Evolutionary conservation across 305 asterid genomes (phyloP).

Genomic region (Fraxinus baroniana): DNA sequence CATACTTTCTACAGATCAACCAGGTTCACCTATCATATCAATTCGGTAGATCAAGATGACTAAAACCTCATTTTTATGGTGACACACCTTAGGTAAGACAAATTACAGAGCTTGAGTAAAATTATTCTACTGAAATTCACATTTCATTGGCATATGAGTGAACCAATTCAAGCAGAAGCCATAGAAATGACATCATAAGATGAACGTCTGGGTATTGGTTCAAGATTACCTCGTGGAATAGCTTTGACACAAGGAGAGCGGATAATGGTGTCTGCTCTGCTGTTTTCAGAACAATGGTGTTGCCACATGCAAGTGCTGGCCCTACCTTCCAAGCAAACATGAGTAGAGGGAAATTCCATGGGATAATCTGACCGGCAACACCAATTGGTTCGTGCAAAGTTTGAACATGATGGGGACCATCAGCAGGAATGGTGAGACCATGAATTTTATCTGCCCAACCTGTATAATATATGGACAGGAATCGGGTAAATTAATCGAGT

Average conservation of each 20-base stretch:
- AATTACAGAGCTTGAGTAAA: not conserved
- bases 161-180: not conserved
- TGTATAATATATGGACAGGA: constrained; percentile 31
- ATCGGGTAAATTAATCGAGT: not conserved
- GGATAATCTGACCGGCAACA: constrained; percentile 93
- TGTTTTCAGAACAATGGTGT: constrained; percentile 75
- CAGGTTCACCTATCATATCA: not conserved
- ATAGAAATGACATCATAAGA: too few relatives aligned
- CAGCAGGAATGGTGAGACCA: constrained; percentile 86
- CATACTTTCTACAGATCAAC: not conserved
- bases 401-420: constrained; percentile 85
- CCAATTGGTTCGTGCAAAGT: constrained; percentile 96
- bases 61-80: not conserved
- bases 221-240: constrained; percentile 72
- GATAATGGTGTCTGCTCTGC: constrained; percentile 98
- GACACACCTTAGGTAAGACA: not conserved
- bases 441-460: constrained; percentile 99
- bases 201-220: not conserved
- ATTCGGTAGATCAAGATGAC: not conserved
- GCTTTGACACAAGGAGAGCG: constrained; percentile 70
- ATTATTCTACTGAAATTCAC: not conserved
- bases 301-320: constrained; percentile 90
- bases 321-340: constrained; percentile 94
- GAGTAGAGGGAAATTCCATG: constrained; percentile 95
- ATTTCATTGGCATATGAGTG: not conserved